Base-by-base conservation (phyloP, 192 early-diverging fungal genomes). In the Coemansia sp. region DNA sequence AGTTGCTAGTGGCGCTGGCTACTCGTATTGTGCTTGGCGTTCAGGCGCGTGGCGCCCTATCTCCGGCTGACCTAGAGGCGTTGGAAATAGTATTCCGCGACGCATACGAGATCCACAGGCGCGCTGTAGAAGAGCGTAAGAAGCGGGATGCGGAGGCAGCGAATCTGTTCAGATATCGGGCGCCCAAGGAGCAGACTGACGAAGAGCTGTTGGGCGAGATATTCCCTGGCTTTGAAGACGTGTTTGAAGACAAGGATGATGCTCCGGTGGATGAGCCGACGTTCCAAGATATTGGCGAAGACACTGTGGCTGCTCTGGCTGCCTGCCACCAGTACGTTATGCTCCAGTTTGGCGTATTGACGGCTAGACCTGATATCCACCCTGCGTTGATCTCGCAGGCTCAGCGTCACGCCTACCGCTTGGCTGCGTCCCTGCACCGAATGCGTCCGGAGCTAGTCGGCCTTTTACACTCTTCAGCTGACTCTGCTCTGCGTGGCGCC, bases 191-290 rank as follows among this genome's bases (percentile, higher is more conserved):
- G 60, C 90, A 90, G 60, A 82, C 89, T 1, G 91, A 93, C 40
- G 93, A 92, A 66, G 77, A 80, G 44, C 89, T 94, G 57, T 79
- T 95, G 36, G 79, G 79, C 41, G 88, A 92, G 66, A 84, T 92
- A 44, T 98, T 98, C 86, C 93, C 94, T 2, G 93, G 94, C 67
- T 96, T 90, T 77, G 90, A 86, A 20, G 89, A 93, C 41, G 67
- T 92, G 6, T 77, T 84, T 7, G 86, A 86, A 20, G 87, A 77
- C n/a, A 29, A 52, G 33, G 82, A 87, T 6, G 77, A 65, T 4
- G 11, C 68, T 31, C 63, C 49, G 8, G 47, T 73, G 16, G 47
- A 55, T n/a, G 62, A 67, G 3, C 66, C 89, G 4, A 76, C 78
- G 46, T 84, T 78, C 59, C 75, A 77, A 47, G 70, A 86, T 12